These are phyloP conservation scores for Chytriomyces confervae DNA, from an alignment of 192 early-diverging fungal species.

Conservation along the genomic window DNA sequence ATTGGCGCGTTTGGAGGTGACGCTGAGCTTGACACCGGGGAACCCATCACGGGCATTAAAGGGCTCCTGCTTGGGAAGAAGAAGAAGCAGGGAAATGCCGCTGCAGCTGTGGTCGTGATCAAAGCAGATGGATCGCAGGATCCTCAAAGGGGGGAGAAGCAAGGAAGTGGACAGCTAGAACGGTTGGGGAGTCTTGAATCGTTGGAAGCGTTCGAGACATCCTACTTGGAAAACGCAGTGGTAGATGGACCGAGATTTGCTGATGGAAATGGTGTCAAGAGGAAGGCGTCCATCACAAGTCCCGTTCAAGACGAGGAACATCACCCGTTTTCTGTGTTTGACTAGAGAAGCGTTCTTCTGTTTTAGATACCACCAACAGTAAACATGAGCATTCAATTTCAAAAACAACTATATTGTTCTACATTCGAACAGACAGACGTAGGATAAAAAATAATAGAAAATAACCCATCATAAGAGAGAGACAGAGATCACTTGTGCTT, in stretches of 20 bases:
- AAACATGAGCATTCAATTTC: not conserved
- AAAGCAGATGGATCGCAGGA: not conserved
- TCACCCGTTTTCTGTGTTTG: slow-evolving; percentile 20
- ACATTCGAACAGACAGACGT: too few species aligned
- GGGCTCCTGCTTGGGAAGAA: slow-evolving; percentile 1
- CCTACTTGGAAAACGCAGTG: not conserved
- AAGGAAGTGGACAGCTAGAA: not conserved
- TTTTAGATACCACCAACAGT: not conserved
- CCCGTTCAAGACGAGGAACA: not conserved
- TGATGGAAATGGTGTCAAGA: not conserved
- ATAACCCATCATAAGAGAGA: not conserved
- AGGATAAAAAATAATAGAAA: not conserved
- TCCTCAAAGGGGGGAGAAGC: not conserved
- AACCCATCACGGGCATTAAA: not conserved
- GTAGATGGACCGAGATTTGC: not conserved
- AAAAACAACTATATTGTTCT: too few species aligned
- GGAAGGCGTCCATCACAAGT: slow-evolving; percentile 9
- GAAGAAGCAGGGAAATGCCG: not conserved
- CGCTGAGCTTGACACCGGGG: not conserved
- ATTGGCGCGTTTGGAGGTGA: slow-evolving; percentile 27
- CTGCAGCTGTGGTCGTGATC: slow-evolving; percentile 13
- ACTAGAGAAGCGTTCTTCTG: not conserved
- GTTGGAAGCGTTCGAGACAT: slow-evolving; percentile 6
- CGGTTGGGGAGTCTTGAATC: slow-evolving; percentile 1
- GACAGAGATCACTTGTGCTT: slow-evolving; percentile 47